Evolutionary conservation across 495 filamentous ascomycete genomes (phyloP), one percentile per base, ranked within the genome.

Genomic region (Aspergillus taichungensis): DNA sequence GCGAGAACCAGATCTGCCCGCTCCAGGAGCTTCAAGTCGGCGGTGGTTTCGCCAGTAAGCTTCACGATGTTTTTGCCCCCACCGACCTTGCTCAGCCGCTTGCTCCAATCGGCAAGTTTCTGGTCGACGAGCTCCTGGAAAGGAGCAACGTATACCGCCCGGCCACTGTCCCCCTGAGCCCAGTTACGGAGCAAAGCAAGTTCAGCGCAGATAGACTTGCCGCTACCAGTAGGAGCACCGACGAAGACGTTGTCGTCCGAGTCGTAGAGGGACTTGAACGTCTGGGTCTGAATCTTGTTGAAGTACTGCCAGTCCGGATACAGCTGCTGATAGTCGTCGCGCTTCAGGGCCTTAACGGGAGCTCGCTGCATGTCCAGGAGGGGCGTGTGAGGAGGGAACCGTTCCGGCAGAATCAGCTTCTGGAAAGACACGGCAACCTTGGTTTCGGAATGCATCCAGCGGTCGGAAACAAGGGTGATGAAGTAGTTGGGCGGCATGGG

Each of bases 401-500:
- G 89, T 65, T 95, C 90, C 0, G 92, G 92, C 5, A 99, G 77
- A 45, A 94, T 81, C 11, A 99, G 70, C 59, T 95, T 95, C 57
- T 91, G 84, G 71, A 99, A 97, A 0, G 90, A 90, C 0, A 99
- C 83, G 0, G 90, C 82, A 35, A 99, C 69, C 57, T 90, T 94
- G 6, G 89, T 94, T 67, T 97, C 90, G 9, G 91, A 88, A 55
- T 95, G 88, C 87, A 97, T 92, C 92, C 92, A 99, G 45, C 94
- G 76, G 54, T 99, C 92, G 3, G 90, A 96, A 11, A 94, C 72
- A 43, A 96, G 74, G 1, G 87, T 88, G 56, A 99, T 88, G 68
- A 99, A 99, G 67, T 97, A 97, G 56, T 97, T 94, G 0, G 92
- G 92, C 5, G 92, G 94, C 87, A 96, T 95, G 1, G 92, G 92